Base-by-base conservation (phyloP, 768 basidiomycete species). In the Gymnopilus dilepis region DNA sequence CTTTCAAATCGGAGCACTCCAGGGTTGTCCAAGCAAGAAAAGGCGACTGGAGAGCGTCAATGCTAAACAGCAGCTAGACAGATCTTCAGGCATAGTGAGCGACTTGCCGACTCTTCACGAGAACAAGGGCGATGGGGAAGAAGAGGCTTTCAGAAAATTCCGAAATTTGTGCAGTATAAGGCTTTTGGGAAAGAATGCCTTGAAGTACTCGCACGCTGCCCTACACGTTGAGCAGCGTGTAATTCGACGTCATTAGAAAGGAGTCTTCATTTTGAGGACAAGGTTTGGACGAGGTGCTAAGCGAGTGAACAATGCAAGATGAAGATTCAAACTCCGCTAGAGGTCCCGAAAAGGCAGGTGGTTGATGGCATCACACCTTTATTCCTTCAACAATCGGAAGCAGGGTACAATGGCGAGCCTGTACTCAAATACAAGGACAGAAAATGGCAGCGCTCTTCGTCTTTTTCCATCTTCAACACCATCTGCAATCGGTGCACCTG, bases 261-360 rank as follows among this genome's bases (percentile, higher is more conserved):
- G 47, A 31, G 28, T n/a, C 31, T 47, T 30, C 47, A 31, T 50
- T 50, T 31, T 11, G 58, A 42, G 41, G 58, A 17, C 34, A 58
- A 47, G 45, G 58, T 38, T n/a, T n/a, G n/a, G n/a, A n/a, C n/a
- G n/a, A n/a, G n/a, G n/a, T 9, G 15, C 17, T 28, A 30, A 33
- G 15, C 43, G 57, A 17, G 58, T 30, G 58, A 45, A 63, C 62
- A 63, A 59, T 59, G 62, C 48, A 37, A n/a, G n/a, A 37, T 15
- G 9, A 15, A 26, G 13, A 22, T 65, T 64, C 51, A 63, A 66
- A 61, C 59, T 64, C 61, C 66, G 69, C 57, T 63, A 54, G 43
- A 58, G 64, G 55, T 58, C 72, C 73, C 50, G 64, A 71, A 69
- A 65, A 66, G 71, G 73, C 55, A 71, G 67, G 24, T n/a, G 45